Conservation (phyloP, 768 basidiomycete species). For the Trametopsis cervina region DNA sequence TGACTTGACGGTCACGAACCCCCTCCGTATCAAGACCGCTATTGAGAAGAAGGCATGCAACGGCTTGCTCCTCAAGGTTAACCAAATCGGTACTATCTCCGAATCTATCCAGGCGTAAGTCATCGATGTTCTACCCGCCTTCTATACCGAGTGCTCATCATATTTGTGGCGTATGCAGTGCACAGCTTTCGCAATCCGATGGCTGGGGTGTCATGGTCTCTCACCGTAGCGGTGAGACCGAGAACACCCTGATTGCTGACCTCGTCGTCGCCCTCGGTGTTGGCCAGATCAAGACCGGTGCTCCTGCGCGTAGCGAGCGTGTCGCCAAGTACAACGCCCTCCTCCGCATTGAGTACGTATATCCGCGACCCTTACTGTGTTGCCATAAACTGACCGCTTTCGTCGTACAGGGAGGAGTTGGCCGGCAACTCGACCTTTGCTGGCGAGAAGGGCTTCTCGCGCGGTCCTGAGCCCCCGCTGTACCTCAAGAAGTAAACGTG, state of each 20-base stretch:
- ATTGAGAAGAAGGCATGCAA: constrained; percentile 99
- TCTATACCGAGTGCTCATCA: neutral
- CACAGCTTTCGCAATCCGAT: constrained; percentile 91
- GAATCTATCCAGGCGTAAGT: constrained; percentile 82
- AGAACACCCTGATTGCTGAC: constrained; percentile 95
- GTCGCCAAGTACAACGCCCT: constrained; percentile 91
- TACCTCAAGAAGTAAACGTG: constrained; percentile 45
- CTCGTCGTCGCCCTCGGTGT: constrained; percentile 87
- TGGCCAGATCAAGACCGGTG: constrained; percentile 98
- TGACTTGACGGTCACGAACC: constrained; percentile 98
- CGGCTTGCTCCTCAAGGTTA: constrained; percentile 96
- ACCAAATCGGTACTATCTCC: constrained; percentile 98
- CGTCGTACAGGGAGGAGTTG: constrained; percentile 62
- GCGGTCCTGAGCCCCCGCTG: constrained; percentile 66
- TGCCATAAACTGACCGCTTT: constrained; percentile 14
- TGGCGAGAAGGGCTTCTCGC: constrained; percentile 73
- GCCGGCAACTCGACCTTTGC: constrained; percentile 64
- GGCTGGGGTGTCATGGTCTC: constrained; percentile 99
- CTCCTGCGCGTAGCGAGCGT: constrained; percentile 93
- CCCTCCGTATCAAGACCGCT: constrained; percentile 93
- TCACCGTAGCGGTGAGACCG: constrained; percentile 97
- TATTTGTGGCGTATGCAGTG: constrained; percentile 37
- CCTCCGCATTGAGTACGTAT: constrained; percentile 80
- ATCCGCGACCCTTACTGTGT: neutral
- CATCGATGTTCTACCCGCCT: neutral